Evolutionary conservation across 768 basidiomycete species (phyloP), one percentile per base, ranked within the genome.

Genomic region (Favolaschia claudopus): DNA sequence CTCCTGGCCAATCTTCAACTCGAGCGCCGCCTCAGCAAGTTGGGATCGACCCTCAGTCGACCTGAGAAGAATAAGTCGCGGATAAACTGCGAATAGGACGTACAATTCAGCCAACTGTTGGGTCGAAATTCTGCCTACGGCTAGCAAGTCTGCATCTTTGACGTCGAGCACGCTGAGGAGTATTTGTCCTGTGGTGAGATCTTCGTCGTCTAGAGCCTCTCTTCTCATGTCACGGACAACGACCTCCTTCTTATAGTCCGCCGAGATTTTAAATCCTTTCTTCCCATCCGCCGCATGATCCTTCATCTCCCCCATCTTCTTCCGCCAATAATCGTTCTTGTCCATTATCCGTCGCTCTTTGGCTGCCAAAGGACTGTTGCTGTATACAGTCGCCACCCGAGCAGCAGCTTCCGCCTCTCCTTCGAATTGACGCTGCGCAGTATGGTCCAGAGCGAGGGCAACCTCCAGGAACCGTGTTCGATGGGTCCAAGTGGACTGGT

Each of bases 251-350:
- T 61, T 53, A 28, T 56, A 48, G 34, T 66, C 52, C 48, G 64
- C 62, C 24, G 52, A 58, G 14, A 66, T 40, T 6, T 55, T 34
- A 4, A 59, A 47, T 17, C 63, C 55, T 55, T 71, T 70, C 58
- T 70, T 73, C 27, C 70, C 71, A 37, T 74, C 74, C 14, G 57
- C 59, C 2, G 70, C 72, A 55, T 74, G 74, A 50, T 75, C 73
- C 27, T 61, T 63, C 24, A 53, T 58, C 25, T 69, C 52, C 5
- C 65, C 67, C 24, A 54, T 64, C 36, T 69, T 40, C 44, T 69
- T 70, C 8, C 22, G 24, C 6, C 57, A 38, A 45, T 65, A 67
- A 22, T 69, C 63, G 15, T 58, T 36, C n/a, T 36, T 20, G 15
- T 51, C 58, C 42, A 66, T 38, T 20, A 49, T 63, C 7, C 20